Evolutionary conservation across 169 alveolate genomes (phyloP), one percentile per base, ranked within the genome.

Genomic region (Eimeria necatrix): DNA sequence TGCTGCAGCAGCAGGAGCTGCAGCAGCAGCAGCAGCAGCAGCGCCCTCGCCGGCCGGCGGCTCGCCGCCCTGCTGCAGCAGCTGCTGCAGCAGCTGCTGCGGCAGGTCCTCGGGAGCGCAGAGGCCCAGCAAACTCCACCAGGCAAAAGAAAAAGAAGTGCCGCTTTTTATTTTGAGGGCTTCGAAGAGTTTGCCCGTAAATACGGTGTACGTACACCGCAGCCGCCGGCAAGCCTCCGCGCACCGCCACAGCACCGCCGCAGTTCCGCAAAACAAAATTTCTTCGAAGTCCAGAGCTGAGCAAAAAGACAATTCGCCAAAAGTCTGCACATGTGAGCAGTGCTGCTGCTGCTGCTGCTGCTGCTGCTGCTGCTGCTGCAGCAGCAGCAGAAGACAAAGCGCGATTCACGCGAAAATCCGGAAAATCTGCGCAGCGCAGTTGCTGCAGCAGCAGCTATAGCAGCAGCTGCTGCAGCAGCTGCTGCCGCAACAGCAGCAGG

Each of bases 141-240:
- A 89, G 18, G 52, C 60, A 32, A 9, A 89, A 16, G 60, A 49
- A 5, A 32, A 16, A 24, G 76, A 4, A 18, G 56, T 74, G 9
- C 74, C 59, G 70, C 18, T n/a, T 74, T 41, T 20, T 64, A 73
- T 56, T 83, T 18, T 48, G 20, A 89, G 22, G 20, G 94, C 89
- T 16, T 24, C 88, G 5, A 71, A 89, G 68, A 89, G 20, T 24
- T 70, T 70, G 20, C 71, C 56, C 46, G 94, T 32, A 70, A 89
- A 89, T 5, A 2, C 80, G 32, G 6, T 26, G 52, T 51, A 70
- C 16, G 41, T 10, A 7, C 32, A 14, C 41, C 61, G 87, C 64
- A 89, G 22, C 60, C 94, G 94, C 16, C 87, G 60, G n/a, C 94
- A 89, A 3, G 94, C 89, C 61, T 89, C 94, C 3, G 94, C 78